Percentiles rank a stretch among this genome's conserved stretches.
phyloP scores from a whole-genome alignment of 352 stramenopile species.

The Globisporangium radiosum region DNA sequence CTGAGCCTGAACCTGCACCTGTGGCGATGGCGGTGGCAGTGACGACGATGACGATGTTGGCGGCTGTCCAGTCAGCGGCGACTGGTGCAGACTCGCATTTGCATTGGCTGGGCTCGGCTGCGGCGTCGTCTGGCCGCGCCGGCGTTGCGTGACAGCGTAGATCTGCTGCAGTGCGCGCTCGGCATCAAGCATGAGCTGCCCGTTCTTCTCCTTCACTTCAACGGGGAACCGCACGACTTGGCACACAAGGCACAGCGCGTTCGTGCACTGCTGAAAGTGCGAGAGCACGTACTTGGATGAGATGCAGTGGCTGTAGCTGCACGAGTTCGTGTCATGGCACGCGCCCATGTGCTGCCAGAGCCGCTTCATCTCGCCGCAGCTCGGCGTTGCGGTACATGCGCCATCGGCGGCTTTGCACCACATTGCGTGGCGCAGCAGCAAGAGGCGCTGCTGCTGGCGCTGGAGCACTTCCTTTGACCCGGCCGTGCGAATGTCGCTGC shows the following conservation, averaged over 20 bases:
- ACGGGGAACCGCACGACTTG: constrained; percentile 97
- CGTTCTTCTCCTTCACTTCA: constrained; percentile 90
- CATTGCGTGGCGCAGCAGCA: constrained; percentile 96
- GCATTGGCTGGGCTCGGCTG: constrained; percentile 6
- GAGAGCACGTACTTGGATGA: constrained; percentile 98
- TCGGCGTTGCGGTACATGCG: constrained; percentile 91
- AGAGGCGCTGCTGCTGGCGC: constrained; percentile 96
- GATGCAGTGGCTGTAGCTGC: constrained; percentile 96
- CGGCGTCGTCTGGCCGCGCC: constrained; percentile 17
- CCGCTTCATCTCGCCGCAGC: constrained; percentile 97
- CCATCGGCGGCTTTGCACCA: constrained; percentile 96
- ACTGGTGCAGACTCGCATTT: neutral
- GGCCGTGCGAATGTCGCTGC: constrained; percentile 57
- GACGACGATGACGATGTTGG: too few relatives aligned
- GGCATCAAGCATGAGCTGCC: constrained; percentile 75
- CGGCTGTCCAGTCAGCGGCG: neutral
- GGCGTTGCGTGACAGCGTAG: constrained; percentile 59
- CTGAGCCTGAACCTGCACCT: constrained; percentile 1
- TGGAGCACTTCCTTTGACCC: constrained; percentile 93
- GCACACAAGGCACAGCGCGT: constrained; percentile 96
- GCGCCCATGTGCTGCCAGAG: constrained; percentile 98
- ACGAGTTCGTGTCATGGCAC: constrained; percentile 96
- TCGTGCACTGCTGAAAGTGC: constrained; percentile 98
- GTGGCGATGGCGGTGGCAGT: neutral
- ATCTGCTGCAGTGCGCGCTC: constrained; percentile 75